Conservation (phyloP, 1,284 basidiomycete species). For the Fistulinella staudtii region DNA sequence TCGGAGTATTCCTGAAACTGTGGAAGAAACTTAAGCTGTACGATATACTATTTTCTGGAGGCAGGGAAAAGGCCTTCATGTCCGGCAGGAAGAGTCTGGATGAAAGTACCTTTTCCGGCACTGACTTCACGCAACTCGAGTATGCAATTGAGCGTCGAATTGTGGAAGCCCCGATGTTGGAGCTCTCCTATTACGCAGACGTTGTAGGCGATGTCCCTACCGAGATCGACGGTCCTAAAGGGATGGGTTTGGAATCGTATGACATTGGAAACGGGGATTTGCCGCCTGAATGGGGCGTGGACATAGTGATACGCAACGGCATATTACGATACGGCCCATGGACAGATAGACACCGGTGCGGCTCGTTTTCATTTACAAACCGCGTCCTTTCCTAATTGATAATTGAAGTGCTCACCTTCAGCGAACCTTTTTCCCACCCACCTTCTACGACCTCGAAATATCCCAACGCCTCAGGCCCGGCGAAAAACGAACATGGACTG, state of each 20-base stretch:
- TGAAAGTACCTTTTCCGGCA: slow-evolving; percentile 51
- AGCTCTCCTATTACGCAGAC: slow-evolving; percentile 83
- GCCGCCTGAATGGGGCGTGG: slow-evolving; percentile 90
- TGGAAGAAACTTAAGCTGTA: slow-evolving; percentile 45
- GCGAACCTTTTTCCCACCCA: slow-evolving; percentile 75
- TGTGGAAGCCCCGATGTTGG: slow-evolving; percentile 70
- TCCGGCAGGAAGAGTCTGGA: slow-evolving; percentile 39
- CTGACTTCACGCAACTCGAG: slow-evolving; percentile 58
- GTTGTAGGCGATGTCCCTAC: slow-evolving; percentile 63
- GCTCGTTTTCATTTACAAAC: background rate
- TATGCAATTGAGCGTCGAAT: slow-evolving; percentile 86
- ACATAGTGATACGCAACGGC: slow-evolving; percentile 75
- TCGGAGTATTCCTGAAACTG: slow-evolving; percentile 30
- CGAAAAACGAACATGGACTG: slow-evolving; percentile 77
- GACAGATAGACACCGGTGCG: slow-evolving; percentile 85
- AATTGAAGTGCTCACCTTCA: slow-evolving; percentile 66
- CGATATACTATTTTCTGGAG: slow-evolving; percentile 28
- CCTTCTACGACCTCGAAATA: slow-evolving; percentile 62
- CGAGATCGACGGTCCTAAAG: slow-evolving; percentile 32
- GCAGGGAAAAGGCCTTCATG: slow-evolving; percentile 7
- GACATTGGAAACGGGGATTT: slow-evolving; percentile 84
- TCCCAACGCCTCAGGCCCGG: slow-evolving; percentile 64
- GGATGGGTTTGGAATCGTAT: slow-evolving; percentile 43
- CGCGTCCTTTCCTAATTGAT: slow-evolving; percentile 1
- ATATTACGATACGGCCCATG: slow-evolving; percentile 85